Base-by-base conservation (phyloP, 208 protist genomes). In the Leishmania guyanensis region DNA sequence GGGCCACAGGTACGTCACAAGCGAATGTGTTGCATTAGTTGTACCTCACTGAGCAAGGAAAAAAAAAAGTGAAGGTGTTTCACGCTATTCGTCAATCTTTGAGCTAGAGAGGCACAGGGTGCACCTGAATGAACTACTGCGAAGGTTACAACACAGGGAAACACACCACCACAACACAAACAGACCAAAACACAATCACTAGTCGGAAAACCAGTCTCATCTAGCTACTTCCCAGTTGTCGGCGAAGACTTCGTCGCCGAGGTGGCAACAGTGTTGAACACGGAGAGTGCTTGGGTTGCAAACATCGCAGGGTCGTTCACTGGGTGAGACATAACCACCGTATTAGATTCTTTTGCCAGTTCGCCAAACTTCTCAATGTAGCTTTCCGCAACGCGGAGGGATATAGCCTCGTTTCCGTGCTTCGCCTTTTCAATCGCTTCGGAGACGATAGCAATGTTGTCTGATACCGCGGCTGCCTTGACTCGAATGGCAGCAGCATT, bases 301-400 rank as follows among this genome's bases (percentile, higher is more conserved):
- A 99, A 98, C 39, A 85, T 83, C 0, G 91, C 90, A 39, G 94
- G 91, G 75, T 99, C 98, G 48, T 85, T 90, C 0, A 98, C 84
- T 64, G 98, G 96, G 53, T 98, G 82, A 0, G 98, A 98, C 68
- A 99, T 84, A 5, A 99, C 93, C 4, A 99, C 91, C 4, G 98
- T 99, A 85, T 98, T 99, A 43, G 90, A 91, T 75, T 96, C 85
- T 71, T 97, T 96, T 2, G 98, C 98, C 50, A 99, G 79, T 72
- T 97, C 85, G 5, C 94, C 91, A 86, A 99, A 99, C 58, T 92
- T 90, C 29, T 93, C 87, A 80, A 99, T 93, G 81, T 99, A 99
- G 78, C 94, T 84, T 84, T 98, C 94, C 5, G 98, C 98, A 46
- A 99, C 89, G 2, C 95, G 88, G 33, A 98, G 89, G 5, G 92